Percentiles rank a stretch among this genome's conserved stretches.
phyloP scores from a whole-genome alignment of 768 basidiomycete species.

The Serendipita vermifera region DNA sequence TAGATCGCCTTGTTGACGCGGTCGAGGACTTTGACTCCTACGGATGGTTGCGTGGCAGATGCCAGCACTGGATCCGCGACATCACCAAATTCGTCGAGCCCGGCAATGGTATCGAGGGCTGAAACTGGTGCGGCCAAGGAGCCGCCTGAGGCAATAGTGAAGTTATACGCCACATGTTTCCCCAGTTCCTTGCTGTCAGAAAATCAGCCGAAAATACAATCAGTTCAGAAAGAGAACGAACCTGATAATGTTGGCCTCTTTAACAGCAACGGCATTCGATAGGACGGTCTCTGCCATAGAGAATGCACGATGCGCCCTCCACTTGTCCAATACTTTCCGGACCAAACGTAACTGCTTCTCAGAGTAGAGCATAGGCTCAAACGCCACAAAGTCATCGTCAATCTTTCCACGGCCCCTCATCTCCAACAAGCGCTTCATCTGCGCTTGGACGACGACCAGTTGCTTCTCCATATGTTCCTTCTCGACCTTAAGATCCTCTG shows the following conservation, averaged over 20 bases:
- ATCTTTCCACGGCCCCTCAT: constrained; percentile 65
- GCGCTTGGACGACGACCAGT: constrained; percentile 59
- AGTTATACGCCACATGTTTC: constrained; percentile 85
- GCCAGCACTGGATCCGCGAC: constrained; percentile 72
- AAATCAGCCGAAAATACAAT: constrained; percentile 16
- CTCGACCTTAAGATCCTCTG: constrained; percentile 77
- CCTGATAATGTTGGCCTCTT: constrained; percentile 94
- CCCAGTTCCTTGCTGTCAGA: constrained; percentile 61
- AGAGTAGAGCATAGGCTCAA: constrained; percentile 73
- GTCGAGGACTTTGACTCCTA: constrained; percentile 86
- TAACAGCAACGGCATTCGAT: constrained; percentile 69
- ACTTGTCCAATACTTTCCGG: constrained; percentile 67
- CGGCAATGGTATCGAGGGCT: constrained; percentile 72
- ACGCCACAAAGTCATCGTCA: constrained; percentile 45
- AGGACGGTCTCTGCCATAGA: constrained; percentile 87
- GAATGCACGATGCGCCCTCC: constrained; percentile 74
- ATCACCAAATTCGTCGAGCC: constrained; percentile 84
- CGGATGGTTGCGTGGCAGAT: constrained; percentile 63
- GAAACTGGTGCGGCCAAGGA: constrained; percentile 67
- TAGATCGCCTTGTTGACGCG: constrained; percentile 76
- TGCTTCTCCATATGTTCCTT: constrained; percentile 91
- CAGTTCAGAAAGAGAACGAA: constrained; percentile 21
- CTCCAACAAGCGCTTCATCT: constrained; percentile 71
- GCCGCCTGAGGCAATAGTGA: constrained; percentile 75
- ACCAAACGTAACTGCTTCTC: constrained; percentile 73